A percentile compares a stretch with the other conserved stretches of the same genome.
phyloP scores from a whole-genome alignment of 306 rosid genomes.

The Elaeagnus macrophylla region DNA sequence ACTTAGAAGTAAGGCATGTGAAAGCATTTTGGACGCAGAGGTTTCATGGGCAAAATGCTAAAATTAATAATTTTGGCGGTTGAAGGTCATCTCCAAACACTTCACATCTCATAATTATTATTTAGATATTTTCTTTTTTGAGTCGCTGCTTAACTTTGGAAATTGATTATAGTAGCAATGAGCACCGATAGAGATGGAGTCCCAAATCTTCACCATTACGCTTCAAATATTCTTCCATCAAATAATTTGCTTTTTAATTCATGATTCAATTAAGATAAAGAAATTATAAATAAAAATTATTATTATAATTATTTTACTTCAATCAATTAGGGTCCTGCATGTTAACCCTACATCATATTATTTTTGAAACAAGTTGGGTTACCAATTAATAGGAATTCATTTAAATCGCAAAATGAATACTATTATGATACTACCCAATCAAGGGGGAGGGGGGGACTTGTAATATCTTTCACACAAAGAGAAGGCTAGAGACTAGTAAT shows the following conservation, averaged over 20 bases:
- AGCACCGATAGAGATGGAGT: no score
- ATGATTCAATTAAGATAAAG: not conserved
- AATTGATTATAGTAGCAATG: constrained; percentile 14
- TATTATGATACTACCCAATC: not conserved
- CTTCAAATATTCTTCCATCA: no score
- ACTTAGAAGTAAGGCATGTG: constrained; percentile 18
- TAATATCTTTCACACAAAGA: no score
- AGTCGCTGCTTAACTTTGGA: constrained; percentile 8
- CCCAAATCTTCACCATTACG: no score
- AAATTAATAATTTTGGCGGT: constrained; percentile 28
- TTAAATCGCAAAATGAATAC: constrained; percentile 5
- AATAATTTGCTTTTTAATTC: not conserved
- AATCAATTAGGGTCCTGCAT: constrained; percentile 9
- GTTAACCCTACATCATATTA: constrained; percentile 11
- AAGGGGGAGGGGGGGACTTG: no score
- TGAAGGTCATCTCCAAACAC: constrained; percentile 48
- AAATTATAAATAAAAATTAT: not conserved
- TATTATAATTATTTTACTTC: not conserved
- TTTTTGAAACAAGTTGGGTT: no score
- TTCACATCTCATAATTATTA: constrained; percentile 43
- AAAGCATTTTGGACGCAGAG: no score
- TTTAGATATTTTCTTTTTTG: constrained; percentile 20
- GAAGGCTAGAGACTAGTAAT: no score
- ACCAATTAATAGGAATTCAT: not conserved
- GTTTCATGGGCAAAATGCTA: constrained; percentile 17